Base-by-base conservation (phyloP, 352 stramenopile genomes). In the Phytophthora vignae region DNA sequence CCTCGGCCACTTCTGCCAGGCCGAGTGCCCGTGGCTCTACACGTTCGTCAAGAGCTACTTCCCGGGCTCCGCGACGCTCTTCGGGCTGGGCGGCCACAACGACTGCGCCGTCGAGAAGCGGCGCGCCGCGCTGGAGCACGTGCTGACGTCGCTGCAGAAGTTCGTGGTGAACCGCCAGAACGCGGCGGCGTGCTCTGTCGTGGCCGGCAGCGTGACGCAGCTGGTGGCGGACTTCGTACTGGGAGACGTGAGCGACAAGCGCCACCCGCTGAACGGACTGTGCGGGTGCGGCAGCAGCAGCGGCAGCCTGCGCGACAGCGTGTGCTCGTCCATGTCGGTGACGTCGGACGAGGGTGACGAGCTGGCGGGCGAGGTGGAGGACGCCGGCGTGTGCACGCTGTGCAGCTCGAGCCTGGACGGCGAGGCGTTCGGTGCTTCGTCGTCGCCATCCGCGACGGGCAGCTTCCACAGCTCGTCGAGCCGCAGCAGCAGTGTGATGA, bases 1-100 rank as follows among this genome's bases (percentile, higher is more conserved):
- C 46, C 68, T 67, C 19, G 77, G 74, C 33, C 77, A 84, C 56
- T 81, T 84, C 48, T 84, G 77, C 60, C 42, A 74, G 36, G 77
- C 73, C 10, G 77, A 77, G 56, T 84, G 77, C n/a, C 77, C 77
- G 54, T 79, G 64, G 69, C 55, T 84, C 54, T 77, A 69, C 61
- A 67, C 72, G 21, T 84, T 82, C 44, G 44, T 83, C 55, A 79
- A 67, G 58, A 79, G 67, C 68, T 81, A 82, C 55, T 85, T 85
- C 64, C 78, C 78, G 10, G 66, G 67, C 58, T 56, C 73, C 8
- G 54, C 2, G n/a, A 49, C 55, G 48, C 55, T 81, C 44, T 79
- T 85, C 58, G 54, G 62, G 1, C 54, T 69, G 27, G 59, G 61
- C 12, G 52, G 25, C 60, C 72, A 48, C 57, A 85, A 53, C 42